Evolutionary conservation across 306 rosid genomes (phyloP), one percentile per base, ranked within the genome.

Genomic region (Spatholobus suberectus): DNA sequence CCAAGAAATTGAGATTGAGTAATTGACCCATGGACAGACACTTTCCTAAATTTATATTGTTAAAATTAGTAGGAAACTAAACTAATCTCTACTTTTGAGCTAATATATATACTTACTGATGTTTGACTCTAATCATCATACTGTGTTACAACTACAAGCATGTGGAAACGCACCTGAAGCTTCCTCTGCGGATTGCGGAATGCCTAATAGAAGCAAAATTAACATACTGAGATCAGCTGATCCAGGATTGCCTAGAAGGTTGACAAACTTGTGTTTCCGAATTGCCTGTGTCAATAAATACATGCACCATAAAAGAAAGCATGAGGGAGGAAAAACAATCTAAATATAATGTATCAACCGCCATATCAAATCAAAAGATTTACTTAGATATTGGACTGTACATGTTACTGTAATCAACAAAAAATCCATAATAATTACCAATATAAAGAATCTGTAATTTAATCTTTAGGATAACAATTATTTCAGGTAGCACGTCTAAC

Each of bases 1-100:
- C 98, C 97, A n/a, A 96, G 91, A 82, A 96, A 91, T 68, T 91
- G 90, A 57, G 99, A 94, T 87, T 96, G 98, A 51, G 95, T 92
- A 18, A 92, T 91, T 65, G 98, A 98, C 10, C 98, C 98, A 2
- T 92, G 87, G 55, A 94, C 91, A 29, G 88, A 86, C 47, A 96
- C 94, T 71, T 91, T 20, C 88, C 99, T 96, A 94, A 81, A 73
- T 55, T 52, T 14, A 70, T 69, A 67, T 20, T 69, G 82, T 69
- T 27, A n/a, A 43, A 21, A 81, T 54, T 20, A 35, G 4, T 26
- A 8, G 12, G n/a, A n/a, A n/a, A n/a, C n/a, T n/a, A 78, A 65
- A 49, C 65, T 40, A 6, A 61, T 51, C 8, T 47, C 26, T 52
- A 44, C 21, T 77, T 55, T n/a, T 24, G 32, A 78, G 27, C 62